Evolutionary conservation across 345 rosid genomes (phyloP).

Genomic region (Eucalyptus erythrocorys): DNA sequence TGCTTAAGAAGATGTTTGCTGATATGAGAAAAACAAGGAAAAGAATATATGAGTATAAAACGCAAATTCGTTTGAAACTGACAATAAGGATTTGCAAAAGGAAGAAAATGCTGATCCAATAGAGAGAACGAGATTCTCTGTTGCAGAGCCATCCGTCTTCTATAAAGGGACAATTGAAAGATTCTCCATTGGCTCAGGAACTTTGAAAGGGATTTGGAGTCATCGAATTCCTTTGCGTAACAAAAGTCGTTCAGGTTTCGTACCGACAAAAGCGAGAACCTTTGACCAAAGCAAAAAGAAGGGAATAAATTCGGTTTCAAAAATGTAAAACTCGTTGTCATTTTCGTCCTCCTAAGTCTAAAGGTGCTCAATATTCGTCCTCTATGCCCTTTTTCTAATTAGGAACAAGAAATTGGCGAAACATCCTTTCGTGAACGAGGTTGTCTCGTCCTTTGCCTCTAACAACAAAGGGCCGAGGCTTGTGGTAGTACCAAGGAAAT

Average conservation of each 20-base stretch:
- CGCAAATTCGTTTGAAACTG: neutral
- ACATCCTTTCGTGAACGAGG: neutral
- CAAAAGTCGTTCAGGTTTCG: neutral
- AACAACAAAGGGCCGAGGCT: neutral
- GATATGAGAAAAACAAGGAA: neutral
- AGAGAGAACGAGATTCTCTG: neutral
- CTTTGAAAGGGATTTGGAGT: neutral
- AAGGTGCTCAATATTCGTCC: neutral
- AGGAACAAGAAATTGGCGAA: neutral
- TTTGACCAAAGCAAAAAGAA: neutral
- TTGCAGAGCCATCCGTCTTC: neutral
- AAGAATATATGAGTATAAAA: neutral
- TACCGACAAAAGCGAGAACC: neutral
- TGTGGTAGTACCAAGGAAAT: neutral
- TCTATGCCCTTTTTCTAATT: neutral
- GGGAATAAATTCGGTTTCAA: neutral
- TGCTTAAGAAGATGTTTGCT: neutral
- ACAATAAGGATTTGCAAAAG: neutral
- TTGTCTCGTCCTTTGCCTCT: neutral
- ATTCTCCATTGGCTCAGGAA: neutral
- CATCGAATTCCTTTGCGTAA: neutral
- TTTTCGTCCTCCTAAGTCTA: neutral
- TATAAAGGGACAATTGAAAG: neutral
- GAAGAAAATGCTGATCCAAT: neutral
- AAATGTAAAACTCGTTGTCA: neutral